Evolutionary conservation across 1,284 basidiomycete species (phyloP).

Genomic region (Mycena citricolor): DNA sequence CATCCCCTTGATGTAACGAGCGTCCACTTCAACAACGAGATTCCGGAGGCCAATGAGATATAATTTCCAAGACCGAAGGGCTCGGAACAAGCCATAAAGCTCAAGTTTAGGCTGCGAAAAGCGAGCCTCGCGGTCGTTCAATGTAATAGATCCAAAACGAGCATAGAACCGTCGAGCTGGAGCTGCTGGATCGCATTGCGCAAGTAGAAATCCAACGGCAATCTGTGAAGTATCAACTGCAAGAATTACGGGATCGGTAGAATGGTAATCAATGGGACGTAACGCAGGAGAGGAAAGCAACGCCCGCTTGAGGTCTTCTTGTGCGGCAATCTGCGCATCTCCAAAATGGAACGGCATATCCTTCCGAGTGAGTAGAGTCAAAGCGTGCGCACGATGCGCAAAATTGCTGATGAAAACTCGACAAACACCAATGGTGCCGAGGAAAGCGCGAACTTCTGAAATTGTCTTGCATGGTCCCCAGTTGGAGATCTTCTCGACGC

Average conservation of each 20-base stretch:
- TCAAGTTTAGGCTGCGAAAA: constrained; percentile 37
- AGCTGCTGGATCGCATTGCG: constrained; percentile 26
- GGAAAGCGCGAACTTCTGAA: constrained; percentile 29
- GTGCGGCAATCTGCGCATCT: constrained; percentile 17
- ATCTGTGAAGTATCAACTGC: constrained; percentile 36
- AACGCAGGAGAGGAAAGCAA: constrained; percentile 26
- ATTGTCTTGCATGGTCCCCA: constrained; percentile 28
- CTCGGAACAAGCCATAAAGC: constrained; percentile 33
- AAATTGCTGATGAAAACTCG: constrained; percentile 33
- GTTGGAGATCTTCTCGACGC: constrained; percentile 22
- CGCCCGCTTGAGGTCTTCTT: constrained; percentile 30
- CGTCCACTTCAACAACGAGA: constrained; percentile 36
- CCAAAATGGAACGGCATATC: constrained; percentile 29
- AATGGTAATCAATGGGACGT: constrained; percentile 34
- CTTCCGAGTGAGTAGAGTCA: constrained; percentile 30
- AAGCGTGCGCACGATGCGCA: constrained; percentile 24
- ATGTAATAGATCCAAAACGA: constrained; percentile 31
- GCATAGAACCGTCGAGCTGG: constrained; percentile 25
- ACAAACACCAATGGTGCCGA: constrained; percentile 29
- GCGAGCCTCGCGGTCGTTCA: constrained; percentile 29
- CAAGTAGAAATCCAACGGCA: constrained; percentile 33
- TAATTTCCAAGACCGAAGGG: constrained; percentile 23
- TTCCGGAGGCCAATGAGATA: constrained; percentile 30
- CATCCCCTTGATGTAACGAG: constrained; percentile 40
- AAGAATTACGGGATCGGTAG: constrained; percentile 35